These are phyloP conservation scores for Xylaria castorea DNA, from an alignment of 495 filamentous ascomycete genomes.

Conservation along the genomic window DNA sequence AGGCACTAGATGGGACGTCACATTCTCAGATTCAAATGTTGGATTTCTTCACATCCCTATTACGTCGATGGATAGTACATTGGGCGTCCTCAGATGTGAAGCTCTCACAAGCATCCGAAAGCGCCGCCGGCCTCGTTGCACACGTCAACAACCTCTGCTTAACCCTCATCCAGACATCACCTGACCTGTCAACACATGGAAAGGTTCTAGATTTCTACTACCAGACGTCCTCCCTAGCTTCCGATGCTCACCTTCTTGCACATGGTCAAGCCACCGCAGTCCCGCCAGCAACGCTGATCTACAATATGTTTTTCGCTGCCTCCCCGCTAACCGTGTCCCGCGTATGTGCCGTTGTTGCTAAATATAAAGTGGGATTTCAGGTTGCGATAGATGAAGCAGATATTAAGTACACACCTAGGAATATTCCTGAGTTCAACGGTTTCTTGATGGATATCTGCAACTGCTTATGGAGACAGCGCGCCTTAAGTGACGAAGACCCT, in stretches of 20 bases:
- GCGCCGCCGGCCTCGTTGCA: constrained; percentile 56
- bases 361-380: constrained; percentile 80
- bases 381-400: constrained; percentile 55
- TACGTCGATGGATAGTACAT: constrained; percentile 69
- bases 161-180: constrained; percentile 62
- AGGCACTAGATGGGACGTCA: constrained; percentile 59
- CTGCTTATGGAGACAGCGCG: constrained; percentile 79
- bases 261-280: constrained; percentile 52
- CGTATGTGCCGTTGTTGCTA: constrained; percentile 69
- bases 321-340: constrained; percentile 70
- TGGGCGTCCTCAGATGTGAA: constrained; percentile 42
- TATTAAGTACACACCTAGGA: constrained; percentile 54
- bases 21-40: constrained; percentile 63
- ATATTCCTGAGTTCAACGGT: constrained; percentile 78
- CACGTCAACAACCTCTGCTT: constrained; percentile 70
- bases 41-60: constrained; percentile 72
- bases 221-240: constrained; percentile 60
- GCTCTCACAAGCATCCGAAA: constrained; percentile 33
- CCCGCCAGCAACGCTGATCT: constrained; percentile 72
- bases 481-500: constrained; percentile 69
- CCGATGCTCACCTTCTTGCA: constrained; percentile 50
- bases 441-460: constrained; percentile 93
- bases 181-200: constrained; percentile 48
- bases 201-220: constrained; percentile 76
- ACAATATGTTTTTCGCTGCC: constrained; percentile 69